Evolutionary conservation across 495 filamentous ascomycete genomes (phyloP).

Genomic region (Friedmanniomyces simplex): DNA sequence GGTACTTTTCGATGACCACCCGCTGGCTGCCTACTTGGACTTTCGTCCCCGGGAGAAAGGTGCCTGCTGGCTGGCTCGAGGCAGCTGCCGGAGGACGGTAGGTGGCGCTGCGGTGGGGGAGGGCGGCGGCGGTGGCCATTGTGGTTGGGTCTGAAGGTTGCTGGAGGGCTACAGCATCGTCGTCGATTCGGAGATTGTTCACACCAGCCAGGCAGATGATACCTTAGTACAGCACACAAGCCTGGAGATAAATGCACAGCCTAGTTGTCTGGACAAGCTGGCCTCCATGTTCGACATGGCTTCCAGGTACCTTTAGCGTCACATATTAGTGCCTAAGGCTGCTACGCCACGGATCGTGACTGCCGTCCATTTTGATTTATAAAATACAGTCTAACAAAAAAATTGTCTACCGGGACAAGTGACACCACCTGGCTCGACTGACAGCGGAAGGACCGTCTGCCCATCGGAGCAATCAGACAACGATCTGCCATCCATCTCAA

Average conservation of each 20-base stretch:
- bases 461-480: too few species aligned
- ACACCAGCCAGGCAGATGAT: not conserved
- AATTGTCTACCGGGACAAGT: too few species aligned
- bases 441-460: too few species aligned
- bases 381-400: too few species aligned
- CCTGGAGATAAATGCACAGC: not conserved
- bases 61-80: constrained; percentile 63
- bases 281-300: not conserved
- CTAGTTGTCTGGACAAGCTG: not conserved
- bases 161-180: not conserved
- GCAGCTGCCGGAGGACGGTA: constrained; percentile 28
- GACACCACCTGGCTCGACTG: too few species aligned
- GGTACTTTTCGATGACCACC: constrained; percentile 94
- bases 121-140: constrained; percentile 21
- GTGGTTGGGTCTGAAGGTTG: constrained; percentile 16
- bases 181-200: not conserved
- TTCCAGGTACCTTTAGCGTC: not conserved
- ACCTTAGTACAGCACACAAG: not conserved
- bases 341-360: not conserved
- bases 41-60: constrained; percentile 86
- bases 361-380: too few species aligned
- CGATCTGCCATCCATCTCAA: too few species aligned
- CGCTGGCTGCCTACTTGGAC: constrained; percentile 89
- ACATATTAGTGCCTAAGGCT: not conserved
- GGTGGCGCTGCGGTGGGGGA: constrained; percentile 20